A percentile compares a stretch with the other conserved stretches of the same genome.
phyloP scores from a whole-genome alignment of 1,139 yeast species.

The Debaryomyces sp. region DNA sequence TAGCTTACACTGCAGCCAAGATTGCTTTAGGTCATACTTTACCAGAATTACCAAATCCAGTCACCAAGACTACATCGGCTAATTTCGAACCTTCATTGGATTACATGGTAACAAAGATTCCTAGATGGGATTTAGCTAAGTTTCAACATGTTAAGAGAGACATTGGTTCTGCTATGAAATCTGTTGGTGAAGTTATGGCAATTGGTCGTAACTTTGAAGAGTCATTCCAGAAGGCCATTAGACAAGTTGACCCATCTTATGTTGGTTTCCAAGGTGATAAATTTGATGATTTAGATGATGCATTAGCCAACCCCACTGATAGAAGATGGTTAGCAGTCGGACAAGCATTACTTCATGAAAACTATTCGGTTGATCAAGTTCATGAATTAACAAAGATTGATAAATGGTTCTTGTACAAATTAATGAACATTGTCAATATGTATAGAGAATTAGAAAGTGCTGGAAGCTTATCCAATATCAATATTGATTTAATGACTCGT shows the following conservation, averaged over 20 bases:
- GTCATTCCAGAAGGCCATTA: constrained; percentile 95
- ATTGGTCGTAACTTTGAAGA: constrained; percentile 98
- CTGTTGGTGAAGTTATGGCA: constrained; percentile 99
- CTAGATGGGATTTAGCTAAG: constrained; percentile 97
- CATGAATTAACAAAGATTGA: constrained; percentile 92
- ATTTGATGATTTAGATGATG: constrained; percentile 78
- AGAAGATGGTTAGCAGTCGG: constrained; percentile 99
- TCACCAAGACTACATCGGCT: constrained; percentile 93
- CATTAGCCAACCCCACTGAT: constrained; percentile 88
- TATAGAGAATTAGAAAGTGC: constrained; percentile 75
- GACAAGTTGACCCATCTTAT: constrained; percentile 92
- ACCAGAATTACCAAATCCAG: constrained; percentile 95
- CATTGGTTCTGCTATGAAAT: constrained; percentile 95
- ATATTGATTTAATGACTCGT: constrained; percentile 67
- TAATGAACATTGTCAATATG: constrained; percentile 87
- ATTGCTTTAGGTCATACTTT: constrained; percentile 92
- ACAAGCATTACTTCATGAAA: constrained; percentile 88
- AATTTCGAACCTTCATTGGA: constrained; percentile 97
- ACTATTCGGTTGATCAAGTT: constrained; percentile 87
- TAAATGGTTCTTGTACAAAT: constrained; percentile 92
- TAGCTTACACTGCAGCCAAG: constrained; percentile 98
- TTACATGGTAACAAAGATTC: constrained; percentile 95
- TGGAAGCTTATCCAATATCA: constrained; percentile 59
- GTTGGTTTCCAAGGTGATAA: constrained; percentile 91
- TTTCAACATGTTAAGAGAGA: constrained; percentile 93